Percentiles rank a stretch among this genome's conserved stretches.
These are phyloP conservation scores for Pseudogymnoascus sp. DNA, from an alignment of 2,329 filamentous ascomycete genomes.

Conservation along the genomic window DNA sequence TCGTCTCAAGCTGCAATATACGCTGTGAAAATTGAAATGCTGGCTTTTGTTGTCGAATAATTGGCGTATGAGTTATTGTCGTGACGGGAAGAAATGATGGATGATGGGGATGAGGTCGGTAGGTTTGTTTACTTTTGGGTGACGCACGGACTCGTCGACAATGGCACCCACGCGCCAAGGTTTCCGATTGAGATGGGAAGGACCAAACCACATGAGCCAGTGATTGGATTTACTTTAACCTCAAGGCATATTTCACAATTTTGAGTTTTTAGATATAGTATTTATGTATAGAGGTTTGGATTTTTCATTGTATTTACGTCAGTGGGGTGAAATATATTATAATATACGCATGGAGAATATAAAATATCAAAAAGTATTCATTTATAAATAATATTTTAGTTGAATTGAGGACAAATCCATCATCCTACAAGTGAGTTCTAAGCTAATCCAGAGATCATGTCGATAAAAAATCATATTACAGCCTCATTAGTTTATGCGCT, in stretches of 20 bases:
- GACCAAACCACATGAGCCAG: neutral
- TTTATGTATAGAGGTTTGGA: neutral
- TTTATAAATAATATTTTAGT: too few species aligned
- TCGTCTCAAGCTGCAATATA: neutral
- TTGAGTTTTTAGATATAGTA: neutral
- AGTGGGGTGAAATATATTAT: too few species aligned
- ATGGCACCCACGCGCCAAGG: constrained; percentile 2
- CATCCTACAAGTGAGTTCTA: neutral
- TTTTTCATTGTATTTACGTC: too few species aligned
- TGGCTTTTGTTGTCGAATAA: neutral
- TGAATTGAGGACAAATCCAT: too few species aligned
- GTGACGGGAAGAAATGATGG: neutral
- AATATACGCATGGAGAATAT: too few species aligned
- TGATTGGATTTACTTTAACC: neutral
- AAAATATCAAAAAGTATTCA: too few species aligned
- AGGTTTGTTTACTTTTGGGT: constrained; percentile 11
- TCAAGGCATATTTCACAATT: neutral
- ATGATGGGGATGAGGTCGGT: neutral
- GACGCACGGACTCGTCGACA: constrained; percentile 5
- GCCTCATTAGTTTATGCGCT: neutral
- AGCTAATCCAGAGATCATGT: too few species aligned
- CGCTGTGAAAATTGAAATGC: neutral
- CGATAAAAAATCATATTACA: neutral
- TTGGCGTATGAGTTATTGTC: neutral
- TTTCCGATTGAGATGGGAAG: neutral